Conservation (phyloP, 306 rosid species). For the Carpinus viminea region DNA sequence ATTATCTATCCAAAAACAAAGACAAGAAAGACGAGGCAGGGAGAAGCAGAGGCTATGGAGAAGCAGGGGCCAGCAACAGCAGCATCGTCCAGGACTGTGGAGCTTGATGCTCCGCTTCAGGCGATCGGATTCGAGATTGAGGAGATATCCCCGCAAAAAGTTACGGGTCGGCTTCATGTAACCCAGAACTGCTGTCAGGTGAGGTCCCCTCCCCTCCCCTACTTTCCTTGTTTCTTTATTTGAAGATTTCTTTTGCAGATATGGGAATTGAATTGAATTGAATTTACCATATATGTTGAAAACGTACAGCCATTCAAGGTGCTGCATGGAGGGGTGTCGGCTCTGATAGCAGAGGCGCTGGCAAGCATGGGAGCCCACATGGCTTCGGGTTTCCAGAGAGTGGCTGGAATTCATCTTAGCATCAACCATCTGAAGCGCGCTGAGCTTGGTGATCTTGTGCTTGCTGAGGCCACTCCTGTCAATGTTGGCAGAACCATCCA, state of each 20-base stretch:
- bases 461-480: conserved; percentile 74
- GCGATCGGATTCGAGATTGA: conserved; percentile 61
- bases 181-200: conserved; percentile 79
- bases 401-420: conserved; percentile 91
- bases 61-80: conserved; percentile 13
- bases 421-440: conserved; percentile 81
- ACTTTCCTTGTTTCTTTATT: neutral
- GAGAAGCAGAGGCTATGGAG: neutral
- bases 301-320: conserved; percentile 81
- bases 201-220: neutral
- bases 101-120: conserved; percentile 60
- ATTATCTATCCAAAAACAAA: too few relatives aligned
- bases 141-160: conserved; percentile 49
- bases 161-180: conserved; percentile 66
- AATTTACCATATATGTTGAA: too few relatives aligned
- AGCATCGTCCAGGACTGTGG: neutral
- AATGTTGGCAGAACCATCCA: conserved; percentile 71
- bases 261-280: too few relatives aligned
- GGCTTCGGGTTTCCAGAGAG: conserved; percentile 75
- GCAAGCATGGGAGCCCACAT: conserved; percentile 70
- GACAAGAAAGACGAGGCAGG: too few relatives aligned
- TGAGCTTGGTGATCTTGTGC: conserved; percentile 58
- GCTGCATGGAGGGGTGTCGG: conserved; percentile 97
- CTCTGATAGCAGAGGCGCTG: conserved; percentile 77
- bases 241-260: too few relatives aligned